These are phyloP conservation scores for Antitrichia curtipendula DNA, from an alignment of 225 moss, liverwort and hornwort species.

Conservation along the genomic window DNA sequence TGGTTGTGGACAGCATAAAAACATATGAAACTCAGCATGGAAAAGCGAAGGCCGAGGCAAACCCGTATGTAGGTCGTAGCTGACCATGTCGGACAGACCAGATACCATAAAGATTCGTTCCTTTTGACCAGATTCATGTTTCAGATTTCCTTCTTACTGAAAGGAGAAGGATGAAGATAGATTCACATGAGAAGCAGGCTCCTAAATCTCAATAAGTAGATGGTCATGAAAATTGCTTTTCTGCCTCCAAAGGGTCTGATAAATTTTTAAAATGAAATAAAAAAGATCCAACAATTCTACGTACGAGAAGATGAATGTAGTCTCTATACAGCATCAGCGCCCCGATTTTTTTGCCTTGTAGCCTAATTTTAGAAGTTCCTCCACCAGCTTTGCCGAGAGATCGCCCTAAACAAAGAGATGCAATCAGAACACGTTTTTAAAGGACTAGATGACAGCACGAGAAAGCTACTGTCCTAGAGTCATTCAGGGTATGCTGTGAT, in stretches of 20 bases:
- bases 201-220: neutral
- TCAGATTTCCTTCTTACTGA: neutral
- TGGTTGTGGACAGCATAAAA: neutral
- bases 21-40: neutral
- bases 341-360: conserved; percentile 60
- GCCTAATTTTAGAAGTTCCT: conserved; percentile 52
- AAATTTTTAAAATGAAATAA: neutral
- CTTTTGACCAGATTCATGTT: neutral
- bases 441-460: neutral
- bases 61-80: neutral
- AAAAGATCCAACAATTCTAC: neutral
- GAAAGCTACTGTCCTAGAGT: neutral
- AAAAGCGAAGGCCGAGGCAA: neutral
- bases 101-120: neutral
- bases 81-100: neutral
- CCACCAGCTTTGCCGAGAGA: conserved; percentile 46
- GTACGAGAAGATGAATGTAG: neutral
- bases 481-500: neutral
- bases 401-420: conserved; percentile 34
- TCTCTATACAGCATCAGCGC: conserved; percentile 8
- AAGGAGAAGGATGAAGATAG: neutral
- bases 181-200: neutral
- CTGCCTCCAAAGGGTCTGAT: neutral
- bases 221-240: neutral
- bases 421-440: neutral